These are phyloP conservation scores for Echeveria elegans DNA, from an alignment of 164 flowering plant genomes.

Conservation along the genomic window DNA sequence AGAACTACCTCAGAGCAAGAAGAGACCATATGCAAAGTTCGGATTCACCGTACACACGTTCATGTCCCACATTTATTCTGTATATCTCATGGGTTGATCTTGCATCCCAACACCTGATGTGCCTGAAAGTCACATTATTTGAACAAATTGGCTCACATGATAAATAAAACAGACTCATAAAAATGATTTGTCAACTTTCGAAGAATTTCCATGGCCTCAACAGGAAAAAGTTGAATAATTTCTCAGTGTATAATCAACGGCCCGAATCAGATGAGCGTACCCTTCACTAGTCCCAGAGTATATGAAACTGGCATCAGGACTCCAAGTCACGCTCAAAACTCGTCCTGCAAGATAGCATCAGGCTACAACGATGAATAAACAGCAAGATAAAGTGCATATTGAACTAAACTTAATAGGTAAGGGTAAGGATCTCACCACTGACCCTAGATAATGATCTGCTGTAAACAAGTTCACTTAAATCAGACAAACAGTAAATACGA, in stretches of 20 bases:
- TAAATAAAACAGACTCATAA: not conserved
- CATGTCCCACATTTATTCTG: constrained; percentile 82
- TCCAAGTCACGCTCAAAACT: constrained; percentile 78
- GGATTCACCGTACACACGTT: constrained; percentile 55
- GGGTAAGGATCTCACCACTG: constrained; percentile 65
- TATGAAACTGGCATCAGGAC: constrained; percentile 54
- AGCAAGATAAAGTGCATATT: not conserved
- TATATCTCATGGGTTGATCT: constrained; percentile 51
- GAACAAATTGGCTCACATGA: not conserved
- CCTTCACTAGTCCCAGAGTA: constrained; percentile 95
- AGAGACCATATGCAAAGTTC: constrained; percentile 90
- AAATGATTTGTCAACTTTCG: not conserved
- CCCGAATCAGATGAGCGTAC: constrained; percentile 34
- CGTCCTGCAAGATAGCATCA: constrained; percentile 46
- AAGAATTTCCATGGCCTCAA: not conserved
- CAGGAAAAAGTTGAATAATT: not conserved
- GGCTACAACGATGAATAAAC: not conserved
- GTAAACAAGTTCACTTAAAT: constrained; percentile 42
- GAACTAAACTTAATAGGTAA: not conserved
- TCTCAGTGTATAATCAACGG: not conserved
- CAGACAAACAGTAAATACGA: constrained; percentile 44
- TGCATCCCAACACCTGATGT: constrained; percentile 90
- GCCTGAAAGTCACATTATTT: constrained; percentile 25
- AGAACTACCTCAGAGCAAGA: constrained; percentile 61
- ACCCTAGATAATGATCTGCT: constrained; percentile 73